A percentile compares a stretch with the other conserved stretches of the same genome.
These are phyloP conservation scores for Coelastrella sp. DNA, from an alignment of 139 green algal species.

Conservation along the genomic window DNA sequence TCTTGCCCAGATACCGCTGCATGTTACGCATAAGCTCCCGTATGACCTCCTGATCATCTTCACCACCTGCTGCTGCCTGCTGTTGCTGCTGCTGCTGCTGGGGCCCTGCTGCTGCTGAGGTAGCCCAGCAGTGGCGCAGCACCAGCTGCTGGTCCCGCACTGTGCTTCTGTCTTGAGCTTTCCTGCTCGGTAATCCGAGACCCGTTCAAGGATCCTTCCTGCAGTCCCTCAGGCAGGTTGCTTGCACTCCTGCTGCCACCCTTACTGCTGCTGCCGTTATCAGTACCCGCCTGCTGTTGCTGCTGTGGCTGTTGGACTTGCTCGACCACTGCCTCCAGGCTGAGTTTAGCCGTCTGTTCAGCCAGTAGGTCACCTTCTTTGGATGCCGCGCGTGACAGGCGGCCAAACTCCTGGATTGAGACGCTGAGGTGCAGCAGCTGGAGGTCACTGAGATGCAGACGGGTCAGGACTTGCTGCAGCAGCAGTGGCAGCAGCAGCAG, in stretches of 20 bases:
- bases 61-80: background rate
- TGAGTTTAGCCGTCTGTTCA: background rate
- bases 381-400: background rate
- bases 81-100: background rate
- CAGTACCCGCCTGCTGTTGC: background rate
- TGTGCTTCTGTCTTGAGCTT: too few species aligned
- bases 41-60: background rate
- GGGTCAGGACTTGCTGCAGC: background rate
- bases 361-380: background rate
- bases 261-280: background rate
- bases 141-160: too few species aligned
- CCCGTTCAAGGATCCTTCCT: too few species aligned
- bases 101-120: background rate
- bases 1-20: background rate
- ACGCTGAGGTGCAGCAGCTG: background rate
- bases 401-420: background rate
- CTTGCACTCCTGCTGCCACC: background rate
- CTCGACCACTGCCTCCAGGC: background rate
- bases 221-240: too few species aligned
- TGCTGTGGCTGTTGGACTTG: background rate
- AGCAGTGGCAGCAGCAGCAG: background rate
- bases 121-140: background rate
- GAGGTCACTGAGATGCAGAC: background rate
- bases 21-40: background rate
- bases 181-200: too few species aligned